Evolutionary conservation across 2,329 filamentous ascomycete genomes (phyloP).

Genomic region (Ramularia collo-cygni): DNA sequence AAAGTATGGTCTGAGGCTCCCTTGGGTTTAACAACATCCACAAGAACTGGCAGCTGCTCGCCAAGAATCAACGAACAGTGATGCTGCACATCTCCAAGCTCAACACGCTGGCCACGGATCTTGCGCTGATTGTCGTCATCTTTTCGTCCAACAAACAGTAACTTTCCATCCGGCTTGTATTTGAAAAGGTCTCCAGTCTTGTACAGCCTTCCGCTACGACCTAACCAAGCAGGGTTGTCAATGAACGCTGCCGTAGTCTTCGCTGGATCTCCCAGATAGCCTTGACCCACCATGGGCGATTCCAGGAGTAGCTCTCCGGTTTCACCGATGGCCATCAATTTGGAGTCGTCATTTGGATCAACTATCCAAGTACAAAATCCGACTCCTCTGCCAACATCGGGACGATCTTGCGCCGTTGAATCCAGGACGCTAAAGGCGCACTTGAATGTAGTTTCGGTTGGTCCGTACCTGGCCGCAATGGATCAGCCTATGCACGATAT

Average conservation of each 20-base stretch:
- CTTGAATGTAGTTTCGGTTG: constrained; percentile 23
- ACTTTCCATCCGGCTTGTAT: constrained; percentile 47
- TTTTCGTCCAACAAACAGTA: constrained; percentile 56
- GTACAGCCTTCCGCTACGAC: constrained; percentile 45
- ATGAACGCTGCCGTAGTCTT: constrained; percentile 30
- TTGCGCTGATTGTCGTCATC: constrained; percentile 55
- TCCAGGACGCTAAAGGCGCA: constrained; percentile 4
- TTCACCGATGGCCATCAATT: constrained; percentile 36
- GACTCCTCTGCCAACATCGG: constrained; percentile 11
- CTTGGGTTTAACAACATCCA: neutral
- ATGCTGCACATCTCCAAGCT: constrained; percentile 48
- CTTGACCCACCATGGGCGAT: constrained; percentile 40
- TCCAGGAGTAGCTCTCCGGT: constrained; percentile 44
- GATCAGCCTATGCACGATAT: neutral
- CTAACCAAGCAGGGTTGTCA: constrained; percentile 26
- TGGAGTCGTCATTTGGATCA: constrained; percentile 23
- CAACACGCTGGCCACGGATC: constrained; percentile 58
- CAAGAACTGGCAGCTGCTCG: neutral
- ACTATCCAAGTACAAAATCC: constrained; percentile 27
- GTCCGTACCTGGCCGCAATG: constrained; percentile 31
- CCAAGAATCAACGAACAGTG: constrained; percentile 5
- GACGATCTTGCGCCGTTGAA: neutral
- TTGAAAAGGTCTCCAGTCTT: constrained; percentile 55
- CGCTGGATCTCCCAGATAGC: constrained; percentile 34
- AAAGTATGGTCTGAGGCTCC: too few species aligned